Evolutionary conservation across 2,329 filamentous ascomycete species (phyloP).

Genomic region (Colletotrichum chrysophilum): DNA sequence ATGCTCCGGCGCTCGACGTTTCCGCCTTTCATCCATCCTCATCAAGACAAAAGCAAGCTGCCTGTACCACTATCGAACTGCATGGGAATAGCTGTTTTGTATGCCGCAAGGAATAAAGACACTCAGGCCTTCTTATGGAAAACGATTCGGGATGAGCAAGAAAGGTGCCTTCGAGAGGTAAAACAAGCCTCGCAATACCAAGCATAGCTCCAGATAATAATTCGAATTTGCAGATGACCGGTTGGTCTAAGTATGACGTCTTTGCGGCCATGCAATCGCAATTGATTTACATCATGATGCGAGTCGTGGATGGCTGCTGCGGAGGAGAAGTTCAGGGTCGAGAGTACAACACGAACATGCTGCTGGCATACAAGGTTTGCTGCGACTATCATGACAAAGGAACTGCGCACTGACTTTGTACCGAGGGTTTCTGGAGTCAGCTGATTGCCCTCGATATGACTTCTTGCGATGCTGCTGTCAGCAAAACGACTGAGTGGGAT

Average conservation of each 20-base stretch:
- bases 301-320: conserved; percentile 1
- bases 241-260: neutral
- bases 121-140: conserved; percentile 7
- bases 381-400: neutral
- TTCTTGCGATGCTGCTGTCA: neutral
- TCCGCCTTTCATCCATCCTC: conserved; percentile 15
- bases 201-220: neutral
- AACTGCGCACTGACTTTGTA: neutral
- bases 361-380: conserved; percentile 5
- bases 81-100: conserved; percentile 10
- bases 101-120: neutral
- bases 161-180: neutral
- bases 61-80: conserved; percentile 9
- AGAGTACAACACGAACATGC: neutral
- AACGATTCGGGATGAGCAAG: conserved; percentile 2
- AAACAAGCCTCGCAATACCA: neutral
- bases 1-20: conserved; percentile 17
- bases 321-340: neutral
- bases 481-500: neutral
- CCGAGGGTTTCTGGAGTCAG: neutral
- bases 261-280: conserved; percentile 14
- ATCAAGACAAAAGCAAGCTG: neutral
- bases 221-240: neutral
- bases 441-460: neutral
- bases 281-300: conserved; percentile 18